Conservation (phyloP, 2,329 filamentous ascomycete species). For the Penicillium hordei region DNA sequence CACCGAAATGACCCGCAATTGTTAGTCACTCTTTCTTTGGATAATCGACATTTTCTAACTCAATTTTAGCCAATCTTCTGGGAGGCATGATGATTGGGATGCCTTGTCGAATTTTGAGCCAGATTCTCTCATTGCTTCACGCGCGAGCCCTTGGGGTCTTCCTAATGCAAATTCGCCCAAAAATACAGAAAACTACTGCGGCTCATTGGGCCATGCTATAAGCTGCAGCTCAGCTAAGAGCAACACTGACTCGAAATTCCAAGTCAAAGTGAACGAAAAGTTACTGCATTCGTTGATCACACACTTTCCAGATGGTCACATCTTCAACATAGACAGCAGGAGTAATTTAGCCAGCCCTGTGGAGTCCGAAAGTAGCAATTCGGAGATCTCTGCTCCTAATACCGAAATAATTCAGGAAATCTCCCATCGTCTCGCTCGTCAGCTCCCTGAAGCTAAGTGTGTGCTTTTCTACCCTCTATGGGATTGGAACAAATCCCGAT, state of each 20-base stretch:
- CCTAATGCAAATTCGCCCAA: not conserved
- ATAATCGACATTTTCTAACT: not conserved
- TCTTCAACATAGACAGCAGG: slow-evolving; percentile 18
- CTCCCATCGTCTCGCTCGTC: slow-evolving; percentile 12
- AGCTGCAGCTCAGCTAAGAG: not conserved
- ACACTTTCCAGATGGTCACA: slow-evolving; percentile 28
- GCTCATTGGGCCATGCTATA: slow-evolving; percentile 20
- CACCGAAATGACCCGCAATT: slow-evolving; percentile 25
- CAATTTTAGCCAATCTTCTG: slow-evolving; percentile 15
- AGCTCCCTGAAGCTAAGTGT: slow-evolving; percentile 28
- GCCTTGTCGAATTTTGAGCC: slow-evolving; percentile 12
- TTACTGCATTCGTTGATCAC: slow-evolving; percentile 19
- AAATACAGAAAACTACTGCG: slow-evolving; percentile 16
- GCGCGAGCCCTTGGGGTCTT: not conserved
- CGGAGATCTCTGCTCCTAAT: not conserved
- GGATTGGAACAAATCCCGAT: slow-evolving; percentile 36
- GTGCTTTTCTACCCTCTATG: slow-evolving; percentile 36
- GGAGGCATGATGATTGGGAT: slow-evolving; percentile 25
- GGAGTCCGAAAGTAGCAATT: not conserved
- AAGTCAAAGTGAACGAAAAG: slow-evolving; percentile 16
- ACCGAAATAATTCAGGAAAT: slow-evolving; percentile 9
- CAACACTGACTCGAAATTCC: not conserved
- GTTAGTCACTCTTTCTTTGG: slow-evolving; percentile 12
- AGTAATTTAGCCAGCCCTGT: not conserved
- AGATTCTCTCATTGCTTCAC: not conserved